phyloP scores from a whole-genome alignment of 78 protist genomes.

The Dictyostelium brefeldianum region DNA sequence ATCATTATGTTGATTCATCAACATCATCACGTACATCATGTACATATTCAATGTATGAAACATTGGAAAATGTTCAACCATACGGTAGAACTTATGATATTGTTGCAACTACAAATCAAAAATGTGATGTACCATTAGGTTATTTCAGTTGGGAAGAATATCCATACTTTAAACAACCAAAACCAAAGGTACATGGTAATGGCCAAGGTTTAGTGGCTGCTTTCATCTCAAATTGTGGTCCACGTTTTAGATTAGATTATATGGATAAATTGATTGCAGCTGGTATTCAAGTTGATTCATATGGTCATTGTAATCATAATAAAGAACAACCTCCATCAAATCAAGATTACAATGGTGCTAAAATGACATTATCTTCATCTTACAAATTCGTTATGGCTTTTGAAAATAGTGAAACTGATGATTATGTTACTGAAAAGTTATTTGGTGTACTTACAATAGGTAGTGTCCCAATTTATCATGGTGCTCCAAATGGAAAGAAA shows the following conservation, averaged over 20 bases:
- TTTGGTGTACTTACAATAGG: slow-evolving; percentile 66
- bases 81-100: slow-evolving; percentile 13
- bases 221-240: slow-evolving; percentile 79
- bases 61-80: slow-evolving; percentile 64
- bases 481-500: slow-evolving; percentile 74
- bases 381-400: slow-evolving; percentile 78
- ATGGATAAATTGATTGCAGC: background rate
- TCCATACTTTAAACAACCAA: slow-evolving; percentile 31
- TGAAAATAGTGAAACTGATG: slow-evolving; percentile 79
- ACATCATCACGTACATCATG: background rate
- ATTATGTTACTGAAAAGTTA: slow-evolving; percentile 88
- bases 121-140: slow-evolving; percentile 74
- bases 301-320: slow-evolving; percentile 68
- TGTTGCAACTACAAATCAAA: slow-evolving; percentile 1
- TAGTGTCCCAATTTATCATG: slow-evolving; percentile 71
- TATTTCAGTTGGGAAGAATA: slow-evolving; percentile 67
- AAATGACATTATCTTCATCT: slow-evolving; percentile 11
- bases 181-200: slow-evolving; percentile 26
- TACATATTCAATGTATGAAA: slow-evolving; percentile 26
- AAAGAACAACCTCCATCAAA: background rate
- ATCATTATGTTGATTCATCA: background rate
- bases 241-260: slow-evolving; percentile 56
- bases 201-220: slow-evolving; percentile 71
- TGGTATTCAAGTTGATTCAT: slow-evolving; percentile 66
- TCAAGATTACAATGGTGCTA: slow-evolving; percentile 58